Evolutionary conservation across 1,284 basidiomycete genomes (phyloP).

Genomic region (Leccinum insolens): DNA sequence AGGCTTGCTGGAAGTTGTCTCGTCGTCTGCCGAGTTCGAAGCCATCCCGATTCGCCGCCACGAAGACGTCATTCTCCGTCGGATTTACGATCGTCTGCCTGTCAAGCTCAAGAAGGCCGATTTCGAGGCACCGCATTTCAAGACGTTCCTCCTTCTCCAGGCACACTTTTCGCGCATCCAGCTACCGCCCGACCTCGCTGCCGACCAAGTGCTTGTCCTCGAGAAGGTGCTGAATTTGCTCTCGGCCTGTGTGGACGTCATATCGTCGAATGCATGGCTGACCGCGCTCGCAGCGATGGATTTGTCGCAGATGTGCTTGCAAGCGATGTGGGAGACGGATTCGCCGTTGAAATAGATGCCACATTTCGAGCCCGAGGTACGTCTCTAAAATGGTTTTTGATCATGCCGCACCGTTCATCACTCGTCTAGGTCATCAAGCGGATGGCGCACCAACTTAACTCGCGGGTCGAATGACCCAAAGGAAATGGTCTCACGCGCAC

Average conservation of each 20-base stretch:
- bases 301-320: constrained; percentile 98
- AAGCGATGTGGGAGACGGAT: constrained; percentile 97
- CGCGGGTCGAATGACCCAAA: constrained; percentile 88
- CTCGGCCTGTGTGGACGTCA: constrained; percentile 95
- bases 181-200: constrained; percentile 90
- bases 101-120: constrained; percentile 88
- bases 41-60: constrained; percentile 91
- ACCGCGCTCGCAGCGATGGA: constrained; percentile 98
- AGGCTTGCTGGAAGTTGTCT: constrained; percentile 63
- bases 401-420: constrained; percentile 8
- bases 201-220: constrained; percentile 87
- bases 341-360: constrained; percentile 95
- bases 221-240: constrained; percentile 90
- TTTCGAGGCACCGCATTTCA: constrained; percentile 96
- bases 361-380: constrained; percentile 87
- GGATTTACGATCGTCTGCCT: constrained; percentile 67
- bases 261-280: constrained; percentile 91
- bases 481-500: constrained; percentile 94
- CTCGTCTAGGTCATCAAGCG: constrained; percentile 70
- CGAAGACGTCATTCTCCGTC: constrained; percentile 79
- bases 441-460: constrained; percentile 93
- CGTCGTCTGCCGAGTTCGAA: constrained; percentile 96
- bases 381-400: background rate
- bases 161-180: constrained; percentile 95
- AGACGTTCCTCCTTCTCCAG: constrained; percentile 95